phyloP scores from a whole-genome alignment of 768 basidiomycete species.

The Tephrocybe rancida region DNA sequence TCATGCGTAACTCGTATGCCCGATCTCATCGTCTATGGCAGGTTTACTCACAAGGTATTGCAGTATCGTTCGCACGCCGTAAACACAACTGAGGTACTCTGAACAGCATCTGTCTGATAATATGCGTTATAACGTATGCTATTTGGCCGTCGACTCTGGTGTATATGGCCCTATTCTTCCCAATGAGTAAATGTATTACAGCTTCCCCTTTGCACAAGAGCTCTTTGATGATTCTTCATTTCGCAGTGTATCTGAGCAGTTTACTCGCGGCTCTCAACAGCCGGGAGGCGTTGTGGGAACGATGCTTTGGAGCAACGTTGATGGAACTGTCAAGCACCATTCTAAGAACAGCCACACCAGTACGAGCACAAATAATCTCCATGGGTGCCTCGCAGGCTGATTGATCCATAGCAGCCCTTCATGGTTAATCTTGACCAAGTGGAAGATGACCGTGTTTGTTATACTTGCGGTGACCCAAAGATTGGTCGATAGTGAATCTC shows the following conservation, averaged over 20 bases:
- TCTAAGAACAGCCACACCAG: too few species aligned
- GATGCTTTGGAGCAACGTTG: neutral
- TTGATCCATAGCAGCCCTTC: too few species aligned
- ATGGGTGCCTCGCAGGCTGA: too few species aligned
- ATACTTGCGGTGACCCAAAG: too few species aligned
- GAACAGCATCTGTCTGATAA: neutral
- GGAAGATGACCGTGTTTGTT: too few species aligned
- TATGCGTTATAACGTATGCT: neutral
- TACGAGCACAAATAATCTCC: too few species aligned
- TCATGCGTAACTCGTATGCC: neutral
- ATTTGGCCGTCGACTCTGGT: neutral
- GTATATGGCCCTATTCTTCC: neutral
- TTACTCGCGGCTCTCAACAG: neutral
- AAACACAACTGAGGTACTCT: neutral
- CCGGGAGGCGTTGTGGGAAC: neutral
- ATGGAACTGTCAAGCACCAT: neutral
- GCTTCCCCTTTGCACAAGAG: neutral
- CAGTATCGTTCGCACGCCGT: neutral
- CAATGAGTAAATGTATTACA: neutral
- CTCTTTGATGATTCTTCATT: neutral
- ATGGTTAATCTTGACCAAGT: too few species aligned
- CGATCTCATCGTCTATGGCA: neutral
- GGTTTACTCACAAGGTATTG: neutral
- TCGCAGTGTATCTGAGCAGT: neutral
- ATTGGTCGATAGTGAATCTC: too few species aligned